phyloP scores from a whole-genome alignment of 1,139 yeast species.

The Geotrichum reessii region DNA sequence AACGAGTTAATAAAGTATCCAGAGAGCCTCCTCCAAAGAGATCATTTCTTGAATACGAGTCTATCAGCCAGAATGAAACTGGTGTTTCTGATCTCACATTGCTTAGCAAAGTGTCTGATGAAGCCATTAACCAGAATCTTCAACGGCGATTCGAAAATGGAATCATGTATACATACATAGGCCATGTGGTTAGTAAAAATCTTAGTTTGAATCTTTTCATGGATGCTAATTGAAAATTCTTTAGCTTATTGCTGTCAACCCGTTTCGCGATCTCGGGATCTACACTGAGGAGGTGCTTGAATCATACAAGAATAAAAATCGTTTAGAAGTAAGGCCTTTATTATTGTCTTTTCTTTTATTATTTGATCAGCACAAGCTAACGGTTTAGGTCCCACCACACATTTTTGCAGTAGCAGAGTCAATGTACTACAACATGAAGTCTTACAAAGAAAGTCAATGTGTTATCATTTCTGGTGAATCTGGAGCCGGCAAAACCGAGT shows the following conservation, averaged over 20 bases:
- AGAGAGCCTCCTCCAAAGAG: conserved; percentile 48
- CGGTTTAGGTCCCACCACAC: conserved; percentile 71
- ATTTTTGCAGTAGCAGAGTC: conserved; percentile 97
- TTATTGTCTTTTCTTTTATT: not conserved
- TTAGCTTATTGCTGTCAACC: conserved; percentile 82
- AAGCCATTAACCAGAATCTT: conserved; percentile 85
- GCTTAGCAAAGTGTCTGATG: conserved; percentile 82
- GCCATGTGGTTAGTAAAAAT: conserved; percentile 32
- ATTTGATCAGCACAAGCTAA: not conserved
- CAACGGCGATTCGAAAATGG: conserved; percentile 84
- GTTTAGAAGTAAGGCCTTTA: conserved; percentile 56
- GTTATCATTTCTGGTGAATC: conserved; percentile 98
- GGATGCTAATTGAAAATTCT: not conserved
- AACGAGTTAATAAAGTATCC: conserved; percentile 60
- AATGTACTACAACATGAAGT: conserved; percentile 92
- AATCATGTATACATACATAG: conserved; percentile 58
- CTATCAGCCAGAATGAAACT: conserved; percentile 92
- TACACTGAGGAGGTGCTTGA: conserved; percentile 74
- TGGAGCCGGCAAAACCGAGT: conserved; percentile 98
- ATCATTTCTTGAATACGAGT: conserved; percentile 70
- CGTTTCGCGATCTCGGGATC: conserved; percentile 92
- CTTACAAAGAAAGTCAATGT: conserved; percentile 93
- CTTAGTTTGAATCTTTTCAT: not conserved
- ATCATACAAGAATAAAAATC: conserved; percentile 80
- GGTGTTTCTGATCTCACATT: conserved; percentile 95